Base-by-base conservation (phyloP, 257 asterid genomes). In the Anisodus acutangulus region DNA sequence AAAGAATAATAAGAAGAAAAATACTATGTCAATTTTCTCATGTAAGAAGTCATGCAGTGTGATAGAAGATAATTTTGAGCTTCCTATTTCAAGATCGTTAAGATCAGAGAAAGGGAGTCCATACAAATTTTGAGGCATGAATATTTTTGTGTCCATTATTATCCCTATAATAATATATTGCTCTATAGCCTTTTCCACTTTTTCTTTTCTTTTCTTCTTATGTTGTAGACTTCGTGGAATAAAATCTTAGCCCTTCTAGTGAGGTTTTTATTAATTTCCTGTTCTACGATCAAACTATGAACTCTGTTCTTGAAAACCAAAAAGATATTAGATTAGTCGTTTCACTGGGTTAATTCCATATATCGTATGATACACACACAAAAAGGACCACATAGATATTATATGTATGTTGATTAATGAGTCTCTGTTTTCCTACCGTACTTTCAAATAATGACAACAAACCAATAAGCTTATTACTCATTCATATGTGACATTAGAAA, bases 61-160 rank as follows among this genome's bases (percentile, higher is more conserved):
- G 83, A 88, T 78, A 2, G 88, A 90, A 79, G 86, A 90, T 83
- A 90, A 90, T 84, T 16, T 10, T 64, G 8, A 86, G 0, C 76
- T 92, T 69, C 92, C 92, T 0, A n/a, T 76, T 85, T 88, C 95
- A 64, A 92, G 85, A 90, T 88, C 95, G 54, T 83, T 81, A 78
- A 49, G 81, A 88, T 51, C 70, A 62, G 57, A 82, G 45, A 67
- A 82, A 68, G 63, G 79, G 58, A 53, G 13, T 68, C 57, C 53
- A 62, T 81, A 26, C 15, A 35, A 26, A 15, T 82, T 41, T 49
- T 26, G 72, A 45, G 71, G 47, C 55, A 64, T 60, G 4, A 58
- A 41, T 17, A 41, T 41, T 31, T 31, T 31, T 31, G 35, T 31
- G 35, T 31, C 35, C 35, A 31, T 31, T 31, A 31, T 31, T 31